These are phyloP conservation scores for Hydnomerulius pinastri DNA, from an alignment of 768 basidiomycete genomes.

Conservation along the genomic window DNA sequence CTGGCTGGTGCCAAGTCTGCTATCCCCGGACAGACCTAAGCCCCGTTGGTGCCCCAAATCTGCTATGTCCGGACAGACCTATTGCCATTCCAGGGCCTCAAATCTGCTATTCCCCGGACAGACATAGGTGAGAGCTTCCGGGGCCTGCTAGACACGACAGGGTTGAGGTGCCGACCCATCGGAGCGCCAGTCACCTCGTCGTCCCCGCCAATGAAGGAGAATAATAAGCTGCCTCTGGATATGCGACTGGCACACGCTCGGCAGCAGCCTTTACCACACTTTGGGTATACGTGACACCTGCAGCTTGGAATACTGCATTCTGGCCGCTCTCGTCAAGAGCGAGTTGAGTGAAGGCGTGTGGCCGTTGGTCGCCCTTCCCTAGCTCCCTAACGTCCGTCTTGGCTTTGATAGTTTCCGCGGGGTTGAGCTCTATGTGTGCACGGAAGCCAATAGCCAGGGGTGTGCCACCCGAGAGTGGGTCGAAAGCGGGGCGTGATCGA, in stretches of 20 bases:
- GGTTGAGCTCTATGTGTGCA: slow-evolving; percentile 57
- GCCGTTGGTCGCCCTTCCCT: slow-evolving; percentile 54
- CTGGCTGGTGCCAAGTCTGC: no score
- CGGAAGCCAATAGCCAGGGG: slow-evolving; percentile 53
- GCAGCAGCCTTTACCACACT: no score
- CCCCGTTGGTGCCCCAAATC: no score
- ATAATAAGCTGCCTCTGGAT: no score
- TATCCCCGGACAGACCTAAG: no score
- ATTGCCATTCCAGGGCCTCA: background rate
- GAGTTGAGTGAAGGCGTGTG: slow-evolving; percentile 59
- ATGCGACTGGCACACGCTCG: no score
- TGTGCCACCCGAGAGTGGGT: slow-evolving; percentile 13
- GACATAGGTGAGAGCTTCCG: no score
- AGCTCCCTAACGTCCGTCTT: slow-evolving; percentile 47
- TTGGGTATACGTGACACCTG: no score
- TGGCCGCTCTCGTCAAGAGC: slow-evolving; percentile 49
- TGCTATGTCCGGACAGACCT: background rate
- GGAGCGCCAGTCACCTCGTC: no score
- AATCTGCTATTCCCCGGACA: background rate
- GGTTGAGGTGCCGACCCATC: no score
- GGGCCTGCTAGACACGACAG: no score
- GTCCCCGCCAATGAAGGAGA: no score
- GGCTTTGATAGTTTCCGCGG: slow-evolving; percentile 52
- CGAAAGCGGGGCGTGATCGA: slow-evolving; percentile 54
- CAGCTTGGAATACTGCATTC: slow-evolving; percentile 61